Percentiles rank a stretch among this genome's conserved stretches.
These are phyloP conservation scores for Yamadazyma buinensis DNA, from an alignment of 1,139 yeast species.

Conservation along the genomic window DNA sequence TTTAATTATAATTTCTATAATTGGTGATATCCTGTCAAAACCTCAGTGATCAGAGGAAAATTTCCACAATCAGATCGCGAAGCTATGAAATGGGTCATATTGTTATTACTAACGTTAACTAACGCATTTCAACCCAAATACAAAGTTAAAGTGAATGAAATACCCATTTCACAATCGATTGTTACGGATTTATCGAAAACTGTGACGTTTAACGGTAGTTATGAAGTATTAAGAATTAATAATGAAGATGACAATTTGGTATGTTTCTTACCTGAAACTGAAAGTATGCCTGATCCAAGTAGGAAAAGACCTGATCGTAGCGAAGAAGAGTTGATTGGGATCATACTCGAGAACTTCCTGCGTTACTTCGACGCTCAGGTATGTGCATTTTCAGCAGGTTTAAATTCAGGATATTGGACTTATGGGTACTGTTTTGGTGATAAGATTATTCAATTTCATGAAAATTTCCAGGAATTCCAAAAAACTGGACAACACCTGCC, in stretches of 20 bases:
- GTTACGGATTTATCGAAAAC: slow-evolving; percentile 1
- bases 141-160: slow-evolving; percentile 15
- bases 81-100: neutral
- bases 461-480: slow-evolving; percentile 22
- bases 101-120: neutral
- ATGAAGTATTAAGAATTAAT: slow-evolving; percentile 19
- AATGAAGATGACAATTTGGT: slow-evolving; percentile 12
- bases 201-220: slow-evolving; percentile 13
- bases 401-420: slow-evolving; percentile 58
- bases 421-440: slow-evolving; percentile 56
- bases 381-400: slow-evolving; percentile 33
- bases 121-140: slow-evolving; percentile 14
- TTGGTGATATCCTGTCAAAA: no score
- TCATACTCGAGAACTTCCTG: slow-evolving; percentile 18
- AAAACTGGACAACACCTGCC: slow-evolving; percentile 29
- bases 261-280: slow-evolving; percentile 20
- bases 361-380: slow-evolving; percentile 17
- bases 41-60: no score
- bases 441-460: slow-evolving; percentile 58
- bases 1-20: no score
- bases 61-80: no score
- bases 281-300: slow-evolving; percentile 2
- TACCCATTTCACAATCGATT: slow-evolving; percentile 12
- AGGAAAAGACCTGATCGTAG: slow-evolving; percentile 1
- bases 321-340: slow-evolving; percentile 8